These are phyloP conservation scores for Ustilago vetiveriae DNA, from an alignment of 1,284 basidiomycete genomes.

Conservation along the genomic window DNA sequence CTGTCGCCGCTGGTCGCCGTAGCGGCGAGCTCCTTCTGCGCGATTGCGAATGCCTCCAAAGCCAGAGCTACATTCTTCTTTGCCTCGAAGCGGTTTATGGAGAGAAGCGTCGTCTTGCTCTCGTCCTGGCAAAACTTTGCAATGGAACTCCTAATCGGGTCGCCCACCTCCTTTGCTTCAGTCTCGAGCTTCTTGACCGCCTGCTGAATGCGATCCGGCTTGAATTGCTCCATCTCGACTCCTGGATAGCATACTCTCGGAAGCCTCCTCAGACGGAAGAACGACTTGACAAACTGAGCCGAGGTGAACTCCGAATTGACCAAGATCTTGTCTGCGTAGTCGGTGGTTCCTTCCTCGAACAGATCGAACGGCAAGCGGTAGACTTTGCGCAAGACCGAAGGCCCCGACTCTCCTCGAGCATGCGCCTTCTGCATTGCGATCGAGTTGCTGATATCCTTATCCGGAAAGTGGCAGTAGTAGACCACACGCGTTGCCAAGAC, in stretches of 20 bases:
- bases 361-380: constrained; percentile 91
- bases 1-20: constrained; percentile 7
- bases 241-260: constrained; percentile 90
- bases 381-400: constrained; percentile 29
- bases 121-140: constrained; percentile 23
- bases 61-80: constrained; percentile 92
- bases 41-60: constrained; percentile 77
- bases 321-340: constrained; percentile 86
- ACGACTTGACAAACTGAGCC: constrained; percentile 75
- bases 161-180: constrained; percentile 68
- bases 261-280: constrained; percentile 74
- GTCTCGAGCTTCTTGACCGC: constrained; percentile 65
- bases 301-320: constrained; percentile 90
- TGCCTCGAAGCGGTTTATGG: constrained; percentile 92
- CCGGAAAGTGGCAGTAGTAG: constrained; percentile 97
- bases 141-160: constrained; percentile 24
- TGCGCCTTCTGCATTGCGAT: constrained; percentile 61
- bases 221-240: constrained; percentile 70
- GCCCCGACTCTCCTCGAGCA: constrained; percentile 64
- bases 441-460: constrained; percentile 76
- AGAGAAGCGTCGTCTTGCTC: constrained; percentile 78
- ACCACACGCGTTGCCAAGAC: constrained; percentile 80
- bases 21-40: constrained; percentile 44
- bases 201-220: constrained; percentile 24
- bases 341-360: constrained; percentile 88